Conservation (phyloP, 1,284 basidiomycete genomes). For the Irpex lacteus region DNA sequence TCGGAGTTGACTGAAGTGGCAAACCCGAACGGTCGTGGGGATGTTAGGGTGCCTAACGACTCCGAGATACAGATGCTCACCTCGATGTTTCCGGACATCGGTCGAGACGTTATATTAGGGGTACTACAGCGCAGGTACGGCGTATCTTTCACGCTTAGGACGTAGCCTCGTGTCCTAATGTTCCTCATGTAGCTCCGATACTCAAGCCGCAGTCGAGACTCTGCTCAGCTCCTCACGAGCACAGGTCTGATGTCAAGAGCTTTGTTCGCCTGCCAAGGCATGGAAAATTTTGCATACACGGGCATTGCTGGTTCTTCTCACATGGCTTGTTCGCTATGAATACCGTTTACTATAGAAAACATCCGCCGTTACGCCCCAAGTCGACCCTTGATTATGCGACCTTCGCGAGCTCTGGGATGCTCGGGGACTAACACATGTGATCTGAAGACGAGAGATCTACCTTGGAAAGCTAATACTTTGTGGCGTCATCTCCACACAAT, state of each 20-base stretch:
- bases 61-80: slow-evolving; percentile 72
- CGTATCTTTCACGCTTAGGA: neutral
- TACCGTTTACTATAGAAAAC: neutral
- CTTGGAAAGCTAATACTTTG: neutral
- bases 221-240: slow-evolving; percentile 40
- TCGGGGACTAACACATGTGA: neutral
- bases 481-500: neutral
- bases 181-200: slow-evolving; percentile 53
- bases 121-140: slow-evolving; percentile 77
- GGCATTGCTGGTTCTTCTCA: neutral
- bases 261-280: neutral
- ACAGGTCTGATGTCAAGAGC: neutral
- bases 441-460: neutral
- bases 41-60: slow-evolving; percentile 67
- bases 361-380: neutral
- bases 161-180: slow-evolving; percentile 9
- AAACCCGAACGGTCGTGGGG: slow-evolving; percentile 36
- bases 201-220: slow-evolving; percentile 81
- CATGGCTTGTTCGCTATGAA: neutral
- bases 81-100: slow-evolving; percentile 81
- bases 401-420: neutral
- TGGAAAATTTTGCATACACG: neutral
- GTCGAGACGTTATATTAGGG: slow-evolving; percentile 71
- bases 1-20: slow-evolving; percentile 69
- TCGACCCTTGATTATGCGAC: neutral